Base-by-base conservation (phyloP, 768 basidiomycete genomes). In the Galerina sulciceps region DNA sequence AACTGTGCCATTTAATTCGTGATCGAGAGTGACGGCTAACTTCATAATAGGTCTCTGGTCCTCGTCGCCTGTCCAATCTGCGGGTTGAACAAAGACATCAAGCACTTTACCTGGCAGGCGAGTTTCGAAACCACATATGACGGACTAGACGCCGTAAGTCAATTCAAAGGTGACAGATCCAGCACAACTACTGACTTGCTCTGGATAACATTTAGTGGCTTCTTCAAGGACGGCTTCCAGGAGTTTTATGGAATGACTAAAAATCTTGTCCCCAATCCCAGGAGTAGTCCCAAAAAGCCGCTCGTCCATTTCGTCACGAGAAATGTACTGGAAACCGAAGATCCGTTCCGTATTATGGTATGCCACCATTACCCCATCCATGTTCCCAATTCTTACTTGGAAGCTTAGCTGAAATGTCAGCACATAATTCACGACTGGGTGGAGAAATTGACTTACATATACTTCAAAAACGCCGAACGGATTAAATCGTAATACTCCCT, bases 401-500 rank as follows among this genome's bases (percentile, higher is more conserved):
- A 99, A 90, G 62, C 93, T 94, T 59, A n/a, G 41, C 22, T 20
- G 17, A 1, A 42, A 41, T 18, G 31, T 10, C 6, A 42, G 50
- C 20, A 56, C 13, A 18, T 9, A 20, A 17, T 20, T 10, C 37
- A 13, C 45, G 23, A 13, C 43, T 1, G 34, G 14, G 8, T 37
- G 40, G 10, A 26, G 38, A 14, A 40, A 13, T 17, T 44, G 17
- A 23, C 76, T 36, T 60, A 92, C 91, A 84, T 89, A 71, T 94
- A 98, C 77, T 98, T 98, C 54, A 99, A 80, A 77, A 98, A 96
- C 1, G 94, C 96, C 13, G 93, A 90, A 4, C 96, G 86, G 64
- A 96, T 88, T 40, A 99, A 85, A 68, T 99, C 96, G 71, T 94
- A 97, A 67, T 94, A 94, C 71, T 99, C 96, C 61, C 85, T 81